Base-by-base conservation (phyloP, 2,329 filamentous ascomycete species). In the Fusarium sp. region DNA sequence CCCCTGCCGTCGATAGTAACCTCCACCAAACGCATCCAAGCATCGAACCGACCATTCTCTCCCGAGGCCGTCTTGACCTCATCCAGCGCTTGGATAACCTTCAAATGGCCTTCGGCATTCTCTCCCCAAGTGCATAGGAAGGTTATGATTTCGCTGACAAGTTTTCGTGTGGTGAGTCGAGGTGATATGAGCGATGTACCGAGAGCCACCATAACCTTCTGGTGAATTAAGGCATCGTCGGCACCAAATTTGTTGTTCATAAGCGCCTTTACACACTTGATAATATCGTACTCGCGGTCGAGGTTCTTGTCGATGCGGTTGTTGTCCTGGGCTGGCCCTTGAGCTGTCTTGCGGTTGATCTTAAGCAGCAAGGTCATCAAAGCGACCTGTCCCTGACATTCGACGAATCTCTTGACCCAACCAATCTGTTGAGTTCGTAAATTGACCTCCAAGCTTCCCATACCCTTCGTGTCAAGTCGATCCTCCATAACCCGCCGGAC, bases 191-290 rank as follows among this genome's bases (percentile, higher is more conserved):
- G 84, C 35, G 93, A 97, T 21, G 89, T 94, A 48, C 91, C 92
- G 42, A 99, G 85, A 2, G 96, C 92, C 57, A 96, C 89, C 66
- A 97, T 90, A 66, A 98, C 92, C 76, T 95, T 93, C 76, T 96
- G 92, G 76, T 98, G 94, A 63, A 88, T 85, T 58, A 99, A 84
- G 18, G 96, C 96, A 85, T 99, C 94, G 77, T 99, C 96, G 64
- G 96, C 96, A 64, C 96, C 96, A 78, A 97, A 98, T 78, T 97
- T 97, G 87, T 97, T 99, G 88, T 99, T 99, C 91, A 98, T 97
- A 58, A 98, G 81, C 31, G 94, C 94, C 83, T 98, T 98, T 59
- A 99, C 81, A 81, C 96, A 98, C 81, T 99, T 99, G 76, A 97
- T 89, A 66, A 99, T 97, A 76, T 98, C 96, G 77, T 98, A 98